Conservation (phyloP, 306 rosid species). For the Potentilla sterilis region DNA sequence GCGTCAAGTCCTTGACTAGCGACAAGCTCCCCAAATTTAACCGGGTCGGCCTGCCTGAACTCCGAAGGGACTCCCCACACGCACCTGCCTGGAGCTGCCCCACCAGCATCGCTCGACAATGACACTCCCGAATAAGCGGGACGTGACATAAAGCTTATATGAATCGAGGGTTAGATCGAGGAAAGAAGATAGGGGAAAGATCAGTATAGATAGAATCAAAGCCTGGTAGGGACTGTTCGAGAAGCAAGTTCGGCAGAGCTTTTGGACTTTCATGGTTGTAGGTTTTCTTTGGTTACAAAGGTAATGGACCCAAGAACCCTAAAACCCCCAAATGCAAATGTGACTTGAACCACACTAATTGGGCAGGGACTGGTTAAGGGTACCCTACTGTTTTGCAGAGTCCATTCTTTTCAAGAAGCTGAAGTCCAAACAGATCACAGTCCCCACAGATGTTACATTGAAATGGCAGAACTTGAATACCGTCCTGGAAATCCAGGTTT, state of each 20-base stretch:
- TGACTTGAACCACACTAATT: slow-evolving; percentile 36
- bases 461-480: not conserved
- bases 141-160: too few relatives aligned
- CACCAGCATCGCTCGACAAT: too few relatives aligned
- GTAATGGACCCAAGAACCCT: slow-evolving; percentile 25
- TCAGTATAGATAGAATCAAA: slow-evolving; percentile 16
- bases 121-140: too few relatives aligned
- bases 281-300: slow-evolving; percentile 18
- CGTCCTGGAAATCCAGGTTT: not conserved
- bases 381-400: slow-evolving; percentile 16
- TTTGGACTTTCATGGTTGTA: slow-evolving; percentile 14
- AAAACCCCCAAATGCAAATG: not conserved
- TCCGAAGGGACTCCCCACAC: too few relatives aligned
- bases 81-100: too few relatives aligned
- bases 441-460: slow-evolving; percentile 16
- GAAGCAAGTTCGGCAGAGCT: slow-evolving; percentile 15
- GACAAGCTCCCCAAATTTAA: too few relatives aligned
- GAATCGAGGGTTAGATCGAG: slow-evolving; percentile 7
- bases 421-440: slow-evolving; percentile 7
- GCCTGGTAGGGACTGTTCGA: slow-evolving; percentile 23
- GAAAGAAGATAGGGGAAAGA: not conserved
- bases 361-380: not conserved
- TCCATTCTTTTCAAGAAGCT: slow-evolving; percentile 16
- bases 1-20: too few relatives aligned
- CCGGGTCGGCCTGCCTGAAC: too few relatives aligned